Base-by-base conservation (phyloP, 192 early-diverging fungal genomes). In the Backusella luteola region DNA sequence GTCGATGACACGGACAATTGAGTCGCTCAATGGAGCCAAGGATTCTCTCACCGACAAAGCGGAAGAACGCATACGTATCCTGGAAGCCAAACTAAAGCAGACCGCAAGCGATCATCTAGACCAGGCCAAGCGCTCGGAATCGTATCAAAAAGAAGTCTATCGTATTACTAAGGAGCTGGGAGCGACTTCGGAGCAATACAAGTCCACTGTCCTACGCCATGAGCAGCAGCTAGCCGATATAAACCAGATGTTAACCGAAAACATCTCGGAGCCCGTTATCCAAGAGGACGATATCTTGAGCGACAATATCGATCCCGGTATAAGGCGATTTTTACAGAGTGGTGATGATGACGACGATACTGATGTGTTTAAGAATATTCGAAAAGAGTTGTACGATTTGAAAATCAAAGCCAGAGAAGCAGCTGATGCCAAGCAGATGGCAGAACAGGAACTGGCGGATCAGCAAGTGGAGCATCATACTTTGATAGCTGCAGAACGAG, bases 141-240 rank as follows among this genome's bases (percentile, higher is more conserved):
- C 23, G 34, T 35, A 71, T n/a, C 69, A 77, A 66, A 34, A 63
- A 32, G 76, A 71, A 32, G 19, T 72, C 21, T 17, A 76, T 36
- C n/a, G 63, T 6, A 67, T 67, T 34, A 76, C 75, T 23, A 23
- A 52, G 26, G 75, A 76, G 34, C 17, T 76, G 11, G 34, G 69
- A n/a, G 42, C 56, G 6, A 63, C 56, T 12, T 63, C 56, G 23
- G 56, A 63, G 56, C 56, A 63, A 29, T 63, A 63, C 23, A 63
- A 63, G 26, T 63, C 56, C 11, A 63, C 56, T 63, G 56, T 63
- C 56, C 56, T 63, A 29, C 56, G 8, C 56, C 12, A 63, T 63
- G 56, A 63, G 3, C 23, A 63, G 26, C 56, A 63, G 21, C 56
- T 63, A 63, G 56, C 56, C 56, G 9, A 63, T 29, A 63, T 63